These are phyloP conservation scores for Hanseniaspora hatyaiensis DNA, from an alignment of 805 yeast species.

Conservation along the genomic window DNA sequence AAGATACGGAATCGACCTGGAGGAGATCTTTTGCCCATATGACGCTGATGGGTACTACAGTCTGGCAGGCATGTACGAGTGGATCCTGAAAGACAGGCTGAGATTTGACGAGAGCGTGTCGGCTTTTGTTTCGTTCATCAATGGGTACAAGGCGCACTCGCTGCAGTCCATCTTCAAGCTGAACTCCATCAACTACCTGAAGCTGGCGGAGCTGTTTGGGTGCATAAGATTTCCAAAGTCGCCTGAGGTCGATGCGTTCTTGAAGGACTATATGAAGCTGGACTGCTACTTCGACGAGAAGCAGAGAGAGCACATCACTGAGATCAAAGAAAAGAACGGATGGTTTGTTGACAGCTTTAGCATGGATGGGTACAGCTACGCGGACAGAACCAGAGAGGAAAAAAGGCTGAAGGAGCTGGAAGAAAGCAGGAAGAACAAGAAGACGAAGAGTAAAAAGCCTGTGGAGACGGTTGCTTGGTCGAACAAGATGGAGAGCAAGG, in stretches of 20 bases:
- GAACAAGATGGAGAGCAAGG: constrained; percentile 50
- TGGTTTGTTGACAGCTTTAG: constrained; percentile 54
- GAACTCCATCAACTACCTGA: constrained; percentile 56
- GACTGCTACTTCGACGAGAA: constrained; percentile 40
- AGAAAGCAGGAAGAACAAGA: constrained; percentile 31
- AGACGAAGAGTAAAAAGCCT: constrained; percentile 34
- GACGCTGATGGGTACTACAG: constrained; percentile 17
- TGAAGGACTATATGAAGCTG: constrained; percentile 30
- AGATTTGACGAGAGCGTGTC: constrained; percentile 71
- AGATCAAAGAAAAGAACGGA: constrained; percentile 32
- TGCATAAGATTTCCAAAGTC: constrained; percentile 75
- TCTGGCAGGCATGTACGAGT: constrained; percentile 29
- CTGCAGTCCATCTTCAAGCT: constrained; percentile 81
- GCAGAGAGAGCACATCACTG: constrained; percentile 26
- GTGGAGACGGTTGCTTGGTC: constrained; percentile 70
- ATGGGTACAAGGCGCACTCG: constrained; percentile 76
- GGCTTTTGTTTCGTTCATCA: constrained; percentile 71
- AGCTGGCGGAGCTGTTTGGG: constrained; percentile 67
- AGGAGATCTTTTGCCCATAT: constrained; percentile 14
- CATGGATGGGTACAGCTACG: constrained; percentile 55
- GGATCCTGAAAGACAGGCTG: constrained; percentile 62
- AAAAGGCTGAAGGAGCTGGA: constrained; percentile 49
- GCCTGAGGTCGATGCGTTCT: constrained; percentile 60
- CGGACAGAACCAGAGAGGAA: constrained; percentile 52
- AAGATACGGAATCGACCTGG: constrained; percentile 42